Base-by-base conservation (phyloP, 2,329 filamentous ascomycete genomes). In the Lachnellula willkommii region DNA sequence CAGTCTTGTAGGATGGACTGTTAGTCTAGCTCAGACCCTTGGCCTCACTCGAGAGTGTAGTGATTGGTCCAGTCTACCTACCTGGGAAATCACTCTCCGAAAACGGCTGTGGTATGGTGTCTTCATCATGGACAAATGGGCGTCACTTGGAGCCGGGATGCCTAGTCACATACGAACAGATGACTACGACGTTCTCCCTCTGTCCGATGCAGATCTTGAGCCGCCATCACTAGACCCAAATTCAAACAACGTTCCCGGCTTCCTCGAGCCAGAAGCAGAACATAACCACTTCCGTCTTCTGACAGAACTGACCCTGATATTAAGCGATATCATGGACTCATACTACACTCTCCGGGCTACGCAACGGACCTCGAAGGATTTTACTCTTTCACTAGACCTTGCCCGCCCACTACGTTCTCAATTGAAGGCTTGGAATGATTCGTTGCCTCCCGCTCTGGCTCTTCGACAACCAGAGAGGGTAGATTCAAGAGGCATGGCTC, bases 71-170 rank as follows among this genome's bases (percentile, higher is more conserved):
- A 63, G 60, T 24, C 60, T 71, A 42, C 68, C 70, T 3, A 51
- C 57, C 8, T 70, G 66, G 67, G 69, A 71, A 54, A 66, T 66
- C 26, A 60, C 56, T 5, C 55, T 71, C 1, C 60, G 70, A 11
- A 69, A 69, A 56, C 63, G 70, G 8, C 56, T 71, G 1, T 71
- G 69, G 68, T 68, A 66, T 50, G 64, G 63, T 2, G 59, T 68
- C 12, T 68, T 66, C 53, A 63, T 70, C 4, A 68, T 68, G 63
- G 70, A 71, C 36, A 71, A 71, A 52, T 71, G 69, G 70, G 64
- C 69, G 1, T 66, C 68, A 11, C 57, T 71, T 12, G 65, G 66
- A 5, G 66, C 68, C 6, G 70, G 70, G 2, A 69, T 69, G 68
- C 69, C 69, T 4, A 67, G 63, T 47, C 69, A 70, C 45, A 65